Evolutionary conservation across 2,329 filamentous ascomycete species (phyloP), one percentile per base, ranked within the genome.

Genomic region (Lasiodiplodia hormozganensis): DNA sequence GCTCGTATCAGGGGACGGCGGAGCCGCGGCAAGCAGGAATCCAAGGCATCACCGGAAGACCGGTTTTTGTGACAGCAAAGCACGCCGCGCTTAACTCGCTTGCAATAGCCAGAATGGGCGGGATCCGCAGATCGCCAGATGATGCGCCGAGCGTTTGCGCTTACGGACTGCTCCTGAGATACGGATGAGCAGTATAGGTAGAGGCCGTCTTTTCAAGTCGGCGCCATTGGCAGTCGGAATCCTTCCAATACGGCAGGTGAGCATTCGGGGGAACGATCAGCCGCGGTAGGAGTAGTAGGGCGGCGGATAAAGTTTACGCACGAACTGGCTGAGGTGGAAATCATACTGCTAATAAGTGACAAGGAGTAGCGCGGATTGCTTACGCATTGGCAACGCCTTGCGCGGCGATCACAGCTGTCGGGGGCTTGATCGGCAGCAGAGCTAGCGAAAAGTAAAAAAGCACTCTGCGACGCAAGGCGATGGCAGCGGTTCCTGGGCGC

Each of bases 301-400:
- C 23, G 43, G 18, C 38, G 47, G 36, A 52, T 64, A 64, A 21
- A 64, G 60, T 64, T 64, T 25, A 23, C 47, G 60, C 60, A 52
- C 51, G 28, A 64, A 51, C 31, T 51, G 38, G 54, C 34, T 14
- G n/a, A 8, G 60, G 18, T 18, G 47, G 31, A 25, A n/a, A 62
- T 34, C 21, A 51, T 34, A 10, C n/a, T 49, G 23, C 47, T 47
- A 25, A 18, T 62, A 16, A 62, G 10, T 23, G 34, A 8, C 25
- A 62, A 23, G 40, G 58, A 49, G 40, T 16, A 62, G 23, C 23
- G 31, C 12, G 40, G 31, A 18, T 25, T 31, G 38, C 25, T 21
- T 60, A 43, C 40, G 25, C 31, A 25, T 49, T 18, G 16, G 7
- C 43, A 31, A 31, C 43, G 25, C 40, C 25, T 47, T 21, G 21